Conservation (phyloP, 345 rosid species). For the Euclidium syriacum region DNA sequence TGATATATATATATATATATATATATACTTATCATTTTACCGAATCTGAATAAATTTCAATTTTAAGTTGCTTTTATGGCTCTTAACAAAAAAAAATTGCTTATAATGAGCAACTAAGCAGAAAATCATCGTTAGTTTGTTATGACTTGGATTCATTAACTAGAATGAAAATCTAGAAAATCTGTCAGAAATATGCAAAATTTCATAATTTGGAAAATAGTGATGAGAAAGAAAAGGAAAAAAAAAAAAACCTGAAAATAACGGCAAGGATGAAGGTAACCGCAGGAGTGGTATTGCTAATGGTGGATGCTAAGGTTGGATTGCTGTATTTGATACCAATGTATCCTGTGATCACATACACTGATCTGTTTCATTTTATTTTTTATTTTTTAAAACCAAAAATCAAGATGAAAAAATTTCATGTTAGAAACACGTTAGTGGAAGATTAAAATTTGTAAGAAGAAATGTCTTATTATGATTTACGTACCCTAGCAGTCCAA, state of each 20-base stretch:
- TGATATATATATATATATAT: not conserved
- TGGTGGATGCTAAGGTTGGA: constrained; percentile 78
- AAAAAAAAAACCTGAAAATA: constrained; percentile 49
- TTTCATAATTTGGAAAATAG: not conserved
- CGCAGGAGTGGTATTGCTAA: constrained; percentile 85
- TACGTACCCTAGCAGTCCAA: constrained; percentile 41
- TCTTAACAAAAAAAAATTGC: too few relatives aligned
- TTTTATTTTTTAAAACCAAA: not conserved
- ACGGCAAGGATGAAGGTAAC: constrained; percentile 77
- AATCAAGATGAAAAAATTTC: not conserved
- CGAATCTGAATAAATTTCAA: not conserved
- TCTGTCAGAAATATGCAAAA: not conserved
- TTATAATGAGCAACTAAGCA: too few relatives aligned
- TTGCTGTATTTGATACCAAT: constrained; percentile 68
- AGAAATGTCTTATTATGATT: constrained; percentile 44
- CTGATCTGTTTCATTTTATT: constrained; percentile 49
- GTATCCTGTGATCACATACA: constrained; percentile 55
- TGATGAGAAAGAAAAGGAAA: too few relatives aligned
- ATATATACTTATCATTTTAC: not conserved
- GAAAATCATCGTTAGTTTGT: too few relatives aligned
- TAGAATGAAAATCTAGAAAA: not conserved
- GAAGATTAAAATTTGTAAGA: constrained; percentile 31
- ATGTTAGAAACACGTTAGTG: not conserved
- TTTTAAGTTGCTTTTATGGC: too few relatives aligned
- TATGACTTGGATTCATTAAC: not conserved